phyloP scores from a whole-genome alignment of 2,329 filamentous ascomycete species.

The Berkeleyomyces basicola region DNA sequence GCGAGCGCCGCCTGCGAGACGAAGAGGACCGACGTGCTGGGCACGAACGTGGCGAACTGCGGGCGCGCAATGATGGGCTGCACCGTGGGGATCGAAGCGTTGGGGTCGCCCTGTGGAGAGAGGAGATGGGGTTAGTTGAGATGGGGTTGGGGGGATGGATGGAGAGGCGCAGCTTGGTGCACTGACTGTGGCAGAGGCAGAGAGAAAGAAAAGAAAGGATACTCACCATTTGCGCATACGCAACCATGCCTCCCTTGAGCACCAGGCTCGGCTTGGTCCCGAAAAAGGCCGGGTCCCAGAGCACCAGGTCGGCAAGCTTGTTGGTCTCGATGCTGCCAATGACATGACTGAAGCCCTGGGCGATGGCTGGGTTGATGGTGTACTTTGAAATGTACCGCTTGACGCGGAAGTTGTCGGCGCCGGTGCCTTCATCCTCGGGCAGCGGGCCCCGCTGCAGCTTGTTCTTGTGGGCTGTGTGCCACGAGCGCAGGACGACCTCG shows the following conservation, averaged over 20 bases:
- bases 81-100: conserved; percentile 73
- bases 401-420: conserved; percentile 77
- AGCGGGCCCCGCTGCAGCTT: conserved; percentile 67
- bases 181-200: not conserved
- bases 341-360: conserved; percentile 77
- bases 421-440: conserved; percentile 60
- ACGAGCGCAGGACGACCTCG: conserved; percentile 81
- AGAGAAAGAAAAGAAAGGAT: not conserved
- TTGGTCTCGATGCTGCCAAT: conserved; percentile 78
- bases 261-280: conserved; percentile 70
- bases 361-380: conserved; percentile 82
- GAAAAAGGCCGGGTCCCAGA: conserved; percentile 77
- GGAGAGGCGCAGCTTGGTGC: not conserved
- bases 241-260: conserved; percentile 77
- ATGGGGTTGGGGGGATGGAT: not conserved
- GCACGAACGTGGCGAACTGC: conserved; percentile 68
- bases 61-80: conserved; percentile 70
- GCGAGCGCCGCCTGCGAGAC: conserved; percentile 59
- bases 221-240: conserved; percentile 64
- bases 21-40: conserved; percentile 60
- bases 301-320: conserved; percentile 74
- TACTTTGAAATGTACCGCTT: conserved; percentile 93
- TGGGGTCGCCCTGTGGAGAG: conserved; percentile 49
- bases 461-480: conserved; percentile 97
- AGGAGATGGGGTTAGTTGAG: not conserved